Evolutionary conservation across 1,139 yeast genomes (phyloP), one percentile per base, ranked within the genome.

Genomic region (Nakaseomyces delphensis): DNA sequence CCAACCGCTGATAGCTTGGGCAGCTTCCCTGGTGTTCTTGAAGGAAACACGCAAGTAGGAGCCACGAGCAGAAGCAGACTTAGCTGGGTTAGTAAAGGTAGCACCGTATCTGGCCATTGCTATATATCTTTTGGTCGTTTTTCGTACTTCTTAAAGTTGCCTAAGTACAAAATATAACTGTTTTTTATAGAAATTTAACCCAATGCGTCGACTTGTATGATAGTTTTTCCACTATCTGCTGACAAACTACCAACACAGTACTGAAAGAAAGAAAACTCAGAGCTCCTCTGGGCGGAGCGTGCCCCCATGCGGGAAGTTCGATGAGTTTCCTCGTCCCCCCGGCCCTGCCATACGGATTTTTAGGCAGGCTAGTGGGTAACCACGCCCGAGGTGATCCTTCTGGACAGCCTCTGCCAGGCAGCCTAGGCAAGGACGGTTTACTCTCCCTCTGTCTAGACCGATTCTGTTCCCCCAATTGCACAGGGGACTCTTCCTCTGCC

Each of bases 11-110:
- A 91, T 80, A 71, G 98, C 96, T 75, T 84, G 95, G 62, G 94
- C 96, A 63, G 97, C 83, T 76, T 91, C 98, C 74, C 95, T 87
- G 76, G 98, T 91, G 94, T 91, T 91, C 89, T 91, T 91, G 95
- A 75, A 91, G 62, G 98, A 93, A 64, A 87, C 96, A 78, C 98
- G 91, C 74, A 91, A 82, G 89, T 87, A 87, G 54, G 97, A 85
- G 70, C 97, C 97, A 74, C 96, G 94, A 69, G 97, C 95, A 69
- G 95, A 83, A 68, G 97, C 97, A 66, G 96, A 85, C 79, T 87
- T 87, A 71, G 96, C 94, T 77, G 98, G 96, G 89, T 91, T 89
- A 68, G 94, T 86, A 70, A 98, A 86, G 69, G 87, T 82, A 73
- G 95, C 91, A 78, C 89, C 94, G 97, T 91, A 91, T 79, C 97